Percentiles rank a stretch among this genome's conserved stretches.
Conservation (phyloP, 139 green algal species). For the Micromonas commoda region DNA sequence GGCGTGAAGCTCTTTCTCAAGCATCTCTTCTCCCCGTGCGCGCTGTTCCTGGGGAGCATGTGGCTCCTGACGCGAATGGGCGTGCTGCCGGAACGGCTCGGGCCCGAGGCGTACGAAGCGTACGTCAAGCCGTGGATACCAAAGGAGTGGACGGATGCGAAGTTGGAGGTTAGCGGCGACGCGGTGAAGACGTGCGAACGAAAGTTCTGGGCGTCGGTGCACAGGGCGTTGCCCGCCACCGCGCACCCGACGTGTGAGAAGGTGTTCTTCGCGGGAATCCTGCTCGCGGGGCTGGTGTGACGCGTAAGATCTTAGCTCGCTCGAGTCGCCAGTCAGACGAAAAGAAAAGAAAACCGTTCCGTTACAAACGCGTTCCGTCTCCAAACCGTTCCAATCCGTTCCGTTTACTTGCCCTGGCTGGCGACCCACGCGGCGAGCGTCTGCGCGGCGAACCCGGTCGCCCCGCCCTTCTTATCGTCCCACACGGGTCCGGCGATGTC, state of each 20-base stretch:
- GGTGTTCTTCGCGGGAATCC: not conserved
- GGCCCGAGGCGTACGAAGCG: not conserved
- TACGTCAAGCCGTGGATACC: not conserved
- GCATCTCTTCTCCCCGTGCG: not conserved
- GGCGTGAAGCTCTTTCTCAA: not conserved
- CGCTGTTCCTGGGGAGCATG: conserved; percentile 4
- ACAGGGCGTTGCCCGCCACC: conserved; percentile 1
- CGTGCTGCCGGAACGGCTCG: not conserved
- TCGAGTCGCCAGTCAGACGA: too few relatives aligned
- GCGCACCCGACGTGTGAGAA: not conserved
- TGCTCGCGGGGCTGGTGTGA: conserved; percentile 10
- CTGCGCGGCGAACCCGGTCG: conserved; percentile 83
- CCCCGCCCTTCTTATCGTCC: conserved; percentile 66
- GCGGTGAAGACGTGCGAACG: not conserved
- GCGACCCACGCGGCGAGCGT: conserved; percentile 74
- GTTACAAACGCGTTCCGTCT: too few relatives aligned
- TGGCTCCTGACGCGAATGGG: not conserved
- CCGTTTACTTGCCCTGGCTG: not conserved
- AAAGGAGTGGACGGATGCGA: not conserved
- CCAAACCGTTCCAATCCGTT: too few relatives aligned
- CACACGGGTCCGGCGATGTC: conserved; percentile 88
- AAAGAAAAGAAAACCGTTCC: too few relatives aligned
- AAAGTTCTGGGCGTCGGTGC: conserved; percentile 3
- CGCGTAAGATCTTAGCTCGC: too few relatives aligned
- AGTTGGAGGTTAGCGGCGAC: not conserved